Base-by-base conservation (phyloP, 176 grass and related monocot genomes). In the Carex cristatella region DNA sequence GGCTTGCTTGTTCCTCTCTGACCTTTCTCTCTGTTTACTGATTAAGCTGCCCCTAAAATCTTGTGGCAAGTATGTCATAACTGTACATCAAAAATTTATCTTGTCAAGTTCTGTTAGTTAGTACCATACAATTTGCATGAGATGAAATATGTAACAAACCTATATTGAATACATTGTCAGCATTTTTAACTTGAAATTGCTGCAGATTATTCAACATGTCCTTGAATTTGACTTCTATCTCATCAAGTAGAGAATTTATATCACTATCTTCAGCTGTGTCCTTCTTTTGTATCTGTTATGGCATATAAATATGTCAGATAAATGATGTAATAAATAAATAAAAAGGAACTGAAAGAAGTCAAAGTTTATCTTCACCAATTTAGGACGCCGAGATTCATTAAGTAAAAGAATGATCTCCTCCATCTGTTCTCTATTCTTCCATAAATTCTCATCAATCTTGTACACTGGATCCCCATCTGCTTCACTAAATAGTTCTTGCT, bases 21-120 rank as follows among this genome's bases (percentile, higher is more conserved):
- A 99, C 31, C 96, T 89, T 71, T 99, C 96, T 86, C 88, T 63
- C 79, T 99, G 96, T 70, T 99, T 91, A 76, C 93, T 92, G 81
- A 99, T 99, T 80, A 99, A 83, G 49, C 86, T 86, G 46, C 93
- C 96, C 35, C 96, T 90, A 80, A 99, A 99, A 84, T 99, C 96
- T 91, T 99, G 96, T 77, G 96, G 96, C 96, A 99, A 93, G 81
- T 99, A 99, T 73, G 96, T 99, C 96, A 99, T 95, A 85, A 99
- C 93, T 99, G 87, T 90, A 90, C 74, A 92, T 66, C 12, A 60
- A 61, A 60, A 40, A 54, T 59, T 54, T 31, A 75, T 82, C 59
- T 82, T 15, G 81, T 68, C 61, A 83, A 55, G 62, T 68, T 31
- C 15, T 12, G 14, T 83, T 83, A 49, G 37, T 49, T 83, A 83